These are phyloP conservation scores for Trichoderma asperellum DNA, from an alignment of 2,329 filamentous ascomycete species.

Conservation along the genomic window DNA sequence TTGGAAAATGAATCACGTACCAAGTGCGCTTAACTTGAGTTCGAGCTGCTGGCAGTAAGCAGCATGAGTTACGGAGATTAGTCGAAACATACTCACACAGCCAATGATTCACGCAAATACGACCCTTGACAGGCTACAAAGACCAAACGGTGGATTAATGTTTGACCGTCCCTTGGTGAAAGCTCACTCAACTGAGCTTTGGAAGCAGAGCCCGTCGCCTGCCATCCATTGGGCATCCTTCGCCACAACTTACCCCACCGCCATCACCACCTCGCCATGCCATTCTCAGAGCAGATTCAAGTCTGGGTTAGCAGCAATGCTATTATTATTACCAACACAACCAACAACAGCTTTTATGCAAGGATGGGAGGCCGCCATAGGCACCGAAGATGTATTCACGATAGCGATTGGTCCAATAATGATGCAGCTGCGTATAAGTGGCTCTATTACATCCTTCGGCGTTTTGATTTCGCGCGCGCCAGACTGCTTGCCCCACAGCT, in stretches of 20 bases:
- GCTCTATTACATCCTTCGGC: neutral
- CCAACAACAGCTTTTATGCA: neutral
- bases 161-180: neutral
- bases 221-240: neutral
- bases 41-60: neutral
- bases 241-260: neutral
- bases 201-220: neutral
- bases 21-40: neutral
- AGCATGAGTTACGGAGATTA: neutral
- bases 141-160: neutral
- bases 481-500: neutral
- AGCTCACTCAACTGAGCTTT: neutral
- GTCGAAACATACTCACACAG: neutral
- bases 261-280: neutral
- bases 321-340: neutral
- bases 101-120: neutral
- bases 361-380: neutral
- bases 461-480: conserved; percentile 9
- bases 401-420: neutral
- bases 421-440: neutral
- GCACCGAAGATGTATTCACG: neutral
- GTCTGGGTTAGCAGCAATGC: neutral
- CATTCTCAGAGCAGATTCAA: neutral
- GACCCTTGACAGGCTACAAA: neutral
- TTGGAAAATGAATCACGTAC: neutral